These are phyloP conservation scores for Batkoa obscura DNA, from an alignment of 371 early-diverging fungal species.

Conservation along the genomic window DNA sequence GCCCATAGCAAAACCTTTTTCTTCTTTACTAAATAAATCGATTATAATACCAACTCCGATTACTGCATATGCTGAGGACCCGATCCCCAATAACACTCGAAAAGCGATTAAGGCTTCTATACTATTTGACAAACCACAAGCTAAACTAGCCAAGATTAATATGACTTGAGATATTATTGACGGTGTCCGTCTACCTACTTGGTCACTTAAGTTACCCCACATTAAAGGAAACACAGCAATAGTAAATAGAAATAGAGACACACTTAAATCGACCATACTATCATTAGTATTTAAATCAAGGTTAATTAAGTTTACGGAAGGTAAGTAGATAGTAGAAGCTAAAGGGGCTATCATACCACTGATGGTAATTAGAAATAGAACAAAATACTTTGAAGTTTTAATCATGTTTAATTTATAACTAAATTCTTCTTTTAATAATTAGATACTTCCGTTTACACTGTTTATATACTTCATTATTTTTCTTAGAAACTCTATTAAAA, in stretches of 20 bases:
- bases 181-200: conserved; percentile 34
- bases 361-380: background rate
- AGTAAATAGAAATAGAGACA: too few relatives aligned
- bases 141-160: conserved; percentile 32
- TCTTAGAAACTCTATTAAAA: too few relatives aligned
- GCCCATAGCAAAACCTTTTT: conserved; percentile 32
- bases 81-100: conserved; percentile 42
- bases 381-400: too few relatives aligned
- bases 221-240: conserved; percentile 17
- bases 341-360: too few relatives aligned
- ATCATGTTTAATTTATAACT: too few relatives aligned
- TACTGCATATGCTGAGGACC: conserved; percentile 44
- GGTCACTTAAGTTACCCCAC: conserved; percentile 51
- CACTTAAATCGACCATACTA: too few relatives aligned
- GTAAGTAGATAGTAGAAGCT: too few relatives aligned
- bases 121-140: conserved; percentile 31
- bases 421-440: too few relatives aligned
- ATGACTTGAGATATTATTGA: conserved; percentile 33
- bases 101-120: conserved; percentile 30
- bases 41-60: conserved; percentile 53
- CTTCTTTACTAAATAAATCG: conserved; percentile 18
- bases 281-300: too few relatives aligned
- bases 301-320: too few relatives aligned
- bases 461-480: too few relatives aligned
- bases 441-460: too few relatives aligned